A percentile compares a stretch with the other conserved stretches of the same genome.
These are phyloP conservation scores for Botrytis galanthina DNA, from an alignment of 2,329 filamentous ascomycete species.

Conservation along the genomic window DNA sequence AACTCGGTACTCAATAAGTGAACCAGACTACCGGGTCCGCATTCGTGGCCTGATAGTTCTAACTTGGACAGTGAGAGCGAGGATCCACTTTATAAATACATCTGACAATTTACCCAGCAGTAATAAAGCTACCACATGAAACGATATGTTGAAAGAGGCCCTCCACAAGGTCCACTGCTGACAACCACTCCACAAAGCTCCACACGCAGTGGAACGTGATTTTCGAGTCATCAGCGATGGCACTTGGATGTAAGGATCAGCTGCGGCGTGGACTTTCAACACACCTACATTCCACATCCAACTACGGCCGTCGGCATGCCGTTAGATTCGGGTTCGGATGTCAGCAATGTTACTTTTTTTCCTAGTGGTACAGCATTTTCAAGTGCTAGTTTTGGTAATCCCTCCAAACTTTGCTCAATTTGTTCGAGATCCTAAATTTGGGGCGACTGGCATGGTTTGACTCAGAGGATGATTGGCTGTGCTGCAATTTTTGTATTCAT, in stretches of 20 bases:
- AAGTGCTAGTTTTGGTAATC: neutral
- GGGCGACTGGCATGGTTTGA: too few species aligned
- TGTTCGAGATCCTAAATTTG: neutral
- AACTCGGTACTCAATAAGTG: neutral
- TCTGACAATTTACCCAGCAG: neutral
- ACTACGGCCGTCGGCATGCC: neutral
- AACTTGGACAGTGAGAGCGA: neutral
- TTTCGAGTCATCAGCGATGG: neutral
- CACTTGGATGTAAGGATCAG: neutral
- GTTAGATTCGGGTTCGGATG: neutral
- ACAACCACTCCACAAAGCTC: neutral
- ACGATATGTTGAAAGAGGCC: neutral
- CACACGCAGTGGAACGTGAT: neutral
- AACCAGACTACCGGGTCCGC: neutral
- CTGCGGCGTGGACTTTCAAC: neutral
- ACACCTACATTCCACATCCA: neutral
- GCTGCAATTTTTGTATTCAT: neutral
- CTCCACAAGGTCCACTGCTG: neutral
- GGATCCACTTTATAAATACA: neutral
- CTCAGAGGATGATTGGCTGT: neutral
- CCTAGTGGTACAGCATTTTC: neutral
- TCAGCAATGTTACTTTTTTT: neutral
- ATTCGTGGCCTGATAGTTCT: neutral
- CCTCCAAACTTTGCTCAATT: neutral
- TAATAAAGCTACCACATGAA: neutral